phyloP scores from a whole-genome alignment of 768 basidiomycete genomes.

The Chalciporus sphaerocephalus region DNA sequence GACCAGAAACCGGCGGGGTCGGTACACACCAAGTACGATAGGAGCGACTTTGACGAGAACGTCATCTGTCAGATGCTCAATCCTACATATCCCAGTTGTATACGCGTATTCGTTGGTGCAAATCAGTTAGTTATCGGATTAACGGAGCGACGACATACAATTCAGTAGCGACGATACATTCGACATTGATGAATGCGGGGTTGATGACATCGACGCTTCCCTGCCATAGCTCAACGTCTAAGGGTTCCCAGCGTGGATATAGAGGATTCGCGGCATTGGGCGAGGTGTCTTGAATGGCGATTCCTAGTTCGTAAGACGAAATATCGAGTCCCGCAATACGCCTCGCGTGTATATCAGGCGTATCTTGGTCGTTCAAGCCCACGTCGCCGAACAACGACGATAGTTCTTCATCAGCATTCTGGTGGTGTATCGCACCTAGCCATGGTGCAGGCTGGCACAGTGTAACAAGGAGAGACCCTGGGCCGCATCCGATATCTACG shows the following conservation, averaged over 20 bases:
- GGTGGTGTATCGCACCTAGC: constrained; percentile 37
- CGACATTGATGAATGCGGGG: constrained; percentile 54
- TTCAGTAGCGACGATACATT: constrained; percentile 76
- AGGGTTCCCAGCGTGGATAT: constrained; percentile 62
- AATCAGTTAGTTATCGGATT: constrained; percentile 5
- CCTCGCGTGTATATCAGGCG: constrained; percentile 54
- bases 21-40: constrained; percentile 71
- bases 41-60: constrained; percentile 63
- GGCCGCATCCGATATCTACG: constrained; percentile 81
- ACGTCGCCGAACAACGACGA: constrained; percentile 21
- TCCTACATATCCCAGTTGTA: constrained; percentile 38
- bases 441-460: constrained; percentile 75
- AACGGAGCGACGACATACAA: constrained; percentile 51
- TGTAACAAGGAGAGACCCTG: constrained; percentile 65
- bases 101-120: not conserved
- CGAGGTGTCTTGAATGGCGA: constrained; percentile 46
- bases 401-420: constrained; percentile 18
- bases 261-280: constrained; percentile 35
- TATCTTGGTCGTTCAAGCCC: constrained; percentile 34
- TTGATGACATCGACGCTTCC: constrained; percentile 71
- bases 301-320: constrained; percentile 46
- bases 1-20: constrained; percentile 65
- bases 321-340: constrained; percentile 70
- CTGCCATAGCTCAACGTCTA: constrained; percentile 65
- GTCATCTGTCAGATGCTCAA: constrained; percentile 69